phyloP scores from a whole-genome alignment of 345 rosid genomes.

The Aquilaria yunnanensis region DNA sequence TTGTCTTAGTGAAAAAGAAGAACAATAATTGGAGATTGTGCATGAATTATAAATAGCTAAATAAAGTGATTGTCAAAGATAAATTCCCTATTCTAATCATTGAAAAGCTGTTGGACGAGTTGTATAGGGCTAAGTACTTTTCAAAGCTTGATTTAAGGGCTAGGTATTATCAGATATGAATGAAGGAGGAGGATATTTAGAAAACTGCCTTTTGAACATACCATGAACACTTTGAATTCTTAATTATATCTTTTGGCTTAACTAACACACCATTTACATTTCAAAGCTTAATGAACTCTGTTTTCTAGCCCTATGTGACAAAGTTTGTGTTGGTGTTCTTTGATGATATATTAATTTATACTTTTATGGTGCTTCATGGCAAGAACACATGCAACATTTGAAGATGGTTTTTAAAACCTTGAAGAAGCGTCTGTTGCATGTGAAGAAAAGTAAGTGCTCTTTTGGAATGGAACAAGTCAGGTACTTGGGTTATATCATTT shows the following conservation, averaged over 20 bases:
- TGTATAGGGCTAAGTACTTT: not conserved
- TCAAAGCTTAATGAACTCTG: not conserved
- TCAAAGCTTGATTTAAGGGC: not conserved
- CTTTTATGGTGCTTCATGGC: not conserved
- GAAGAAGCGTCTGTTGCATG: too few relatives aligned
- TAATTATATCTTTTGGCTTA: not conserved
- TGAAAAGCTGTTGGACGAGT: not conserved
- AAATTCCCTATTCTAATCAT: too few relatives aligned
- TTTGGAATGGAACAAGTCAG: not conserved
- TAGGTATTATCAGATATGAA: not conserved
- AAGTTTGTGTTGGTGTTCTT: not conserved
- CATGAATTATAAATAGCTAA: not conserved
- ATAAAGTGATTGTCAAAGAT: not conserved
- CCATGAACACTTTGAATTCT: conserved; percentile 1
- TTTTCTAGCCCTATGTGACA: not conserved
- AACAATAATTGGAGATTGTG: not conserved
- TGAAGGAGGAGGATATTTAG: not conserved
- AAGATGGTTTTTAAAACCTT: too few relatives aligned
- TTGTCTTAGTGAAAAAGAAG: not conserved
- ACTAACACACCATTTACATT: not conserved
- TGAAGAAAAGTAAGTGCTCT: not conserved
- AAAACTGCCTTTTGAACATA: not conserved
- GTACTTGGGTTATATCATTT: conserved; percentile 4
- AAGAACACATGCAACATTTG: not conserved
- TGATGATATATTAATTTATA: not conserved